Evolutionary conservation across 768 basidiomycete species (phyloP), one percentile per base, ranked within the genome.

Genomic region (Mycena pura): DNA sequence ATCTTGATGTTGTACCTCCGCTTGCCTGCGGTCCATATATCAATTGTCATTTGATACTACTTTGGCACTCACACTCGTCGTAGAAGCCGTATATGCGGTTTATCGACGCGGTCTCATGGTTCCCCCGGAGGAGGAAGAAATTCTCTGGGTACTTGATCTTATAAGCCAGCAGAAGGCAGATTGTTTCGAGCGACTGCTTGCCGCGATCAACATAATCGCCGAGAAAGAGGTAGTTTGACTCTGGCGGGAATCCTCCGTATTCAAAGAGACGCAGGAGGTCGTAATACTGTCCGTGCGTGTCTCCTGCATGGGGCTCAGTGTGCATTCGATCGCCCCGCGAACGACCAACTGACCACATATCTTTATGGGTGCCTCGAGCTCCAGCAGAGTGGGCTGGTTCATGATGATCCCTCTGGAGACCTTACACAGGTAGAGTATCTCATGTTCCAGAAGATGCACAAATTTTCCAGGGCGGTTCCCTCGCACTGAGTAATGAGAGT

Each of bases 1-100:
- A 98, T 85, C 78, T 99, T 99, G 86, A 99, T 98, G 83, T 98
- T 99, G 85, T 98, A 98, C 73, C 96, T 88, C 75, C 96, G 94
- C 84, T 99, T 99, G 86, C 96, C 96, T 99, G 73, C 24, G n/a
- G 9, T 6, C n/a, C 24, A 7, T n/a, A n/a, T 43, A 27, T 43
- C 17, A 21, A 41, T 25, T 28, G 17, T 3, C 17, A 54, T 5
- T 9, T n/a, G n/a, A 7, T 9, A 21, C 17, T 19, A 32, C 6
- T 29, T 11, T 22, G 52, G 14, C 1, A 52, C 48, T 27, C n/a
- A 46, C 57, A 60, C 22, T 60, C 57, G 24, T 60, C 57, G 32
- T 60, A 60, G 24, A 60, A 51, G 22, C 57, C 57, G n/a, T 60
- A 60, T 13, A 60, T 60, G 13, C 57, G 47, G 21, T 49, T 60